A percentile compares a stretch with the other conserved stretches of the same genome.
These are phyloP conservation scores for Morella rubra DNA, from an alignment of 306 rosid genomes.

Conservation along the genomic window DNA sequence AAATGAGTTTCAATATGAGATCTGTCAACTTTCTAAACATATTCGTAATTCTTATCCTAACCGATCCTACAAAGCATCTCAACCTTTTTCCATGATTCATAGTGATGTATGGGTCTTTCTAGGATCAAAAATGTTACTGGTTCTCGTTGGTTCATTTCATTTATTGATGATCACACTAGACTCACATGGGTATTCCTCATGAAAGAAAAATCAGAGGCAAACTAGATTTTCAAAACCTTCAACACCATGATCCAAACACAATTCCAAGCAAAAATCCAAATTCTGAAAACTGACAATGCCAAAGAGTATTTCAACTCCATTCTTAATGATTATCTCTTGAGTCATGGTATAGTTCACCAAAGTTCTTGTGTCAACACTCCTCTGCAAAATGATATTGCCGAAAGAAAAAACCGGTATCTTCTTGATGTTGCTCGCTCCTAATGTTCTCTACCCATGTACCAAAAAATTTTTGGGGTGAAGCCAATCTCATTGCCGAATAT, in stretches of 20 bases:
- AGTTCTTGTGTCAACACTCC: not conserved
- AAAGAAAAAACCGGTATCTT: conserved; percentile 6
- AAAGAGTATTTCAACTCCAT: no score
- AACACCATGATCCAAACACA: no score
- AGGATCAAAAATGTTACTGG: not conserved
- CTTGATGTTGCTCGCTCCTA: conserved; percentile 2
- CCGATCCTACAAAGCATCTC: not conserved
- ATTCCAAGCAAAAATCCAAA: no score
- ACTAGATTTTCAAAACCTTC: no score
- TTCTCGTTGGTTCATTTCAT: not conserved
- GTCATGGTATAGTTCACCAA: no score
- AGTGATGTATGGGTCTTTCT: conserved; percentile 3
- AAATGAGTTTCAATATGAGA: no score
- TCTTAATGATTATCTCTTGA: no score
- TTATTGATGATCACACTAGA: conserved; percentile 17
- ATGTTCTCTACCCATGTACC: conserved; percentile 11
- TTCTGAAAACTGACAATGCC: no score
- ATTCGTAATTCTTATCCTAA: not conserved
- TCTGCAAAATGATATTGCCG: not conserved
- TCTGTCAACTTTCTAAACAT: no score
- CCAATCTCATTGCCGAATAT: not conserved
- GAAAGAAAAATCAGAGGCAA: conserved; percentile 9
- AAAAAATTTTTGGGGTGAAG: not conserved
- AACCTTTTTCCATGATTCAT: conserved; percentile 1
- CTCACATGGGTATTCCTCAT: not conserved